Percentiles rank a stretch among this genome's conserved stretches.
Evolutionary conservation across 768 basidiomycete genomes (phyloP).

Genomic region (Trametes cingulata): DNA sequence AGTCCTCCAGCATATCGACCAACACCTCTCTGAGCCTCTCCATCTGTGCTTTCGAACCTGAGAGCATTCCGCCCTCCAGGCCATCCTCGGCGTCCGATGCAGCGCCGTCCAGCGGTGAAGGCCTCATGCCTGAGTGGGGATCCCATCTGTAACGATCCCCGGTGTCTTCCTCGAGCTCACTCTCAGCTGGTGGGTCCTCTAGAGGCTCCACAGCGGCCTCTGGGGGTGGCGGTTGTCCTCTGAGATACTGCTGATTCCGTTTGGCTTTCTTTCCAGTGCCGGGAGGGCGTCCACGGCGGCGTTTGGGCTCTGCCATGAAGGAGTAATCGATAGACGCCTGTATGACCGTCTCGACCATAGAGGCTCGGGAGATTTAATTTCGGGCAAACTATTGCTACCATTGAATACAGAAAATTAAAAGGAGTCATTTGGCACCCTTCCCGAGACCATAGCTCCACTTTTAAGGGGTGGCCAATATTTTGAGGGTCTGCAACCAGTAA

Average conservation of each 20-base stretch:
- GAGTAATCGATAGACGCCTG: no score
- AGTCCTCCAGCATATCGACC: neutral
- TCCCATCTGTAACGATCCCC: neutral
- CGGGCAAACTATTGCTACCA: neutral
- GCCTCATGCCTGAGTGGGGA: neutral
- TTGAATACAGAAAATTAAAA: no score
- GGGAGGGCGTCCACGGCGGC: no score
- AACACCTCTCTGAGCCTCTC: neutral
- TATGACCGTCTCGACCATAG: no score
- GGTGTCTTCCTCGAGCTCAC: neutral
- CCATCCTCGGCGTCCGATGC: neutral
- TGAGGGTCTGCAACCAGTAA: no score
- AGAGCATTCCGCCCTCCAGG: neutral
- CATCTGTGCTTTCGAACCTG: neutral
- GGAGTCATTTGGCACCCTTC: no score
- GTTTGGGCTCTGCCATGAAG: no score
- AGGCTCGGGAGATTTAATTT: neutral
- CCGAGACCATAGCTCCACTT: no score
- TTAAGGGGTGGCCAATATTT: no score
- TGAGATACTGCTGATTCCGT: neutral
- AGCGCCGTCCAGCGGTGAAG: neutral
- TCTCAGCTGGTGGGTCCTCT: neutral
- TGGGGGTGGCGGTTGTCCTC: neutral
- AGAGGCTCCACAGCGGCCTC: neutral
- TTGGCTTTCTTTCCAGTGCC: no score